Base-by-base conservation (phyloP, 2,329 filamentous ascomycete species). In the Colletotrichum neosansevieriae region DNA sequence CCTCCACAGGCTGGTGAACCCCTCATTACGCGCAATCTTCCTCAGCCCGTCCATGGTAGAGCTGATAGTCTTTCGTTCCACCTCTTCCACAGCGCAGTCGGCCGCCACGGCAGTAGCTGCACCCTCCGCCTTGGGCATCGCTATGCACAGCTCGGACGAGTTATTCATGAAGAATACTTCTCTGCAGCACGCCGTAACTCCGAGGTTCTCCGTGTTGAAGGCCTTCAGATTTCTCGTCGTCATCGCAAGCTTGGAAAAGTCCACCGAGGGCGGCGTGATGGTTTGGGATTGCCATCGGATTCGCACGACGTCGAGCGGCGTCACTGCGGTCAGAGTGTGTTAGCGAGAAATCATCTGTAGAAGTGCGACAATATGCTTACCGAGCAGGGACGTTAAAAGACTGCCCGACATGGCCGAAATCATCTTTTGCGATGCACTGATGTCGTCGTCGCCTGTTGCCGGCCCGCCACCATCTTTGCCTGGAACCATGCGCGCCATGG, bases 91-190 rank as follows among this genome's bases (percentile, higher is more conserved):
- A 6, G 93, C 94, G 79, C 96, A 99, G 72, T 92, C 90, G 63
- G 87, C 84, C 17, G 84, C 81, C 11, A 83, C 76, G 3, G 82
- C 79, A 66, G 82, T 79, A 44, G 81, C 80, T 53, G 86, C 82
- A 19, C 83, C 80, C 5, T 80, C 81, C 38, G 81, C 82, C 32
- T 86, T 86, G 11, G 88, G 85, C 4, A 88, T 88, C n/a, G 92
- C 92, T 70, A 97, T 84, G 77, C 94, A 97, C 71, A 92, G 89
- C 67, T 94, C 91, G 24, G 91, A 88, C 78, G 91, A 92, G 76
- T 97, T 94, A 72, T 94, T 94, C 71, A 95, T 90, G 85, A 97
- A 99, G 79, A 98, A 99, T 40, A 99, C 95, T 79, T 99, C 95
- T 70, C 96, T 91, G 77, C 96, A 99, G 81, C 96, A 99, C 44